Evolutionary conservation across 148 eudicot species (phyloP), one percentile per base, ranked within the genome.

Genomic region (Arbutus unedo): DNA sequence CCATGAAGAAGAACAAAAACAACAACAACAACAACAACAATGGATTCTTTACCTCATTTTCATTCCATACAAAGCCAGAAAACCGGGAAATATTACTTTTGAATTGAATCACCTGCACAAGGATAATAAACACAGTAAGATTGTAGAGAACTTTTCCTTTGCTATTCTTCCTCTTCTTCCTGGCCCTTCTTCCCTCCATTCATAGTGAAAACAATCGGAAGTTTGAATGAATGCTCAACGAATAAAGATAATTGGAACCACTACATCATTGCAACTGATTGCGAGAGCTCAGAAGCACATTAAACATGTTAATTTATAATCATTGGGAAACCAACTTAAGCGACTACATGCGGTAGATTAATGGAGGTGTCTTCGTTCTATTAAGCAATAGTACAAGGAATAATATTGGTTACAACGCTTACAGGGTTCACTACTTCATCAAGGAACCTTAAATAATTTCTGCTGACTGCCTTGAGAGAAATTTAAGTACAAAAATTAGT

Each of bases 61-160:
- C 97, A 84, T 86, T 92, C 97, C 95, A 96, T 23, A 93, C 98
- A 88, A 93, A 96, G 74, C 99, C 99, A 83, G 99, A 96, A 83
- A 96, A 96, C 78, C 90, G 91, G 56, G 93, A 94, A 76, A 97
- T 87, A 74, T 97, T 91, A 77, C 84, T 91, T 89, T 94, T 97
- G 57, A 92, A 41, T 76, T 88, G 92, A 82, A 86, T 72, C 25
- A 97, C 99, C 99, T 97, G 95, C 90, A 88, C 60, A 56, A 81
- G 71, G 64, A 15, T 49, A 81, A 62, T 18, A 50, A 19, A n/a
- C 51, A 48, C 38, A 56, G 64, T 50, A 49, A 79, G 78, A 13
- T 21, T 1, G 51, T 45, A 38, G 70, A 31, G 0, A 76, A 51
- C 5, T 43, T 21, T 38, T 41, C 0, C 67, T 8, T 3, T 13